Base-by-base conservation (phyloP, 2,329 filamentous ascomycete genomes). In the Bipolaris sorokiniana region DNA sequence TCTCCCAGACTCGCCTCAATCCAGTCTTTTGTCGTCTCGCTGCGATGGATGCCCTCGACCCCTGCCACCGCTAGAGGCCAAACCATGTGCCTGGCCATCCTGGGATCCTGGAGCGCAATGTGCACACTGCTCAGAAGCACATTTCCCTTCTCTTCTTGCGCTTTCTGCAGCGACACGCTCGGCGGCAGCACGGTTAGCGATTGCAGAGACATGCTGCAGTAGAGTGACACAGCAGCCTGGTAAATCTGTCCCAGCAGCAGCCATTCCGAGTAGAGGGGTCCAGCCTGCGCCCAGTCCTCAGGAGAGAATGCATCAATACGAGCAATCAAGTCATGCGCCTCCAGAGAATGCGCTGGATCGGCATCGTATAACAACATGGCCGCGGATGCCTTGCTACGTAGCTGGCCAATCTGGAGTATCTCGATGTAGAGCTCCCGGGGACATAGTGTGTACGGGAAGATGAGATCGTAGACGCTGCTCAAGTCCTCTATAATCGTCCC, bases 371-470 rank as follows among this genome's bases (percentile, higher is more conserved):
- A 13, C 18, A 58, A 23, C 3, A 59, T 40, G 2, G 61, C 56
- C 3, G 54, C 33, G 0, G 58, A 58, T 3, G 63, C 56, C 23
- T 61, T 57, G 31, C 58, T 48, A 7, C 71, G 69, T 2, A 73
- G 52, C 9, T 65, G 50, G 28, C 65, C 70, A 23, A 69, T 67
- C 22, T 58, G 59, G n/a, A 75, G 56, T 36, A 71, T 61, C 22
- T 65, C 59, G 11, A 59, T 37, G 48, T 69, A 75, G 0, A 75
- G 59, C 1, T 56, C 26, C 3, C 62, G 66, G 5, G 72, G 71
- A 44, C 68, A 70, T 2, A 74, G 56, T 2, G 55, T 60, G 31
- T 72, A 67, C 1, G 72, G 70, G 36, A 74, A 74, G 7, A 75
- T 56, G 18, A 67, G 54, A 7, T 52, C 58, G 51, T 73, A 73